These are phyloP conservation scores for Canariomyces notabilis DNA, from an alignment of 2,329 filamentous ascomycete species.

Conservation along the genomic window DNA sequence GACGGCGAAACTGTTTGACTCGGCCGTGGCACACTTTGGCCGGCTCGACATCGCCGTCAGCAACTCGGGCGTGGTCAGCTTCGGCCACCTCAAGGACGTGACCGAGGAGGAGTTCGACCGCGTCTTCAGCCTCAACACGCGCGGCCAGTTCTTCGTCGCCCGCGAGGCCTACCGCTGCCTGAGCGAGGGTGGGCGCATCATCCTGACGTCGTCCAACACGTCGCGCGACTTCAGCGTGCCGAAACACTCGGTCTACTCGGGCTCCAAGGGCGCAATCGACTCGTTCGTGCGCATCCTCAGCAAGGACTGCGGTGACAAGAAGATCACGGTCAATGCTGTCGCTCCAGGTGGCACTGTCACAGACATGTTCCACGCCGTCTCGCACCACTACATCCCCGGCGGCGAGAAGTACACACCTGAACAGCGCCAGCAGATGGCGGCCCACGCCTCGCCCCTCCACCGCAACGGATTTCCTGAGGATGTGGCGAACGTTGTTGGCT, in stretches of 20 bases:
- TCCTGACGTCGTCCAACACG: slow-evolving; percentile 60
- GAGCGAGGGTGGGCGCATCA: slow-evolving; percentile 56
- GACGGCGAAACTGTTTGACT: slow-evolving; percentile 34
- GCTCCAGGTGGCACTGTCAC: too few relatives aligned
- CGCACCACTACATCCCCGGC: too few relatives aligned
- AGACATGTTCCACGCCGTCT: too few relatives aligned
- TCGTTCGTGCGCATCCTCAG: too few relatives aligned
- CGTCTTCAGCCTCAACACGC: slow-evolving; percentile 62
- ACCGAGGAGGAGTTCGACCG: slow-evolving; percentile 66
- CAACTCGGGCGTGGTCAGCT: slow-evolving; percentile 64
- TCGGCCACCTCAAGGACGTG: slow-evolving; percentile 63
- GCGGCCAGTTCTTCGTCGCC: slow-evolving; percentile 67
- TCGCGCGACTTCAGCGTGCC: slow-evolving; percentile 33
- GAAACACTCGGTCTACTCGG: slow-evolving; percentile 34
- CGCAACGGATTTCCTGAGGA: too few relatives aligned
- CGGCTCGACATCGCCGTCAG: slow-evolving; percentile 63
- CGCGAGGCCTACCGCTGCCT: slow-evolving; percentile 65
- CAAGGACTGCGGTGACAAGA: too few relatives aligned
- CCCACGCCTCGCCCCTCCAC: too few relatives aligned
- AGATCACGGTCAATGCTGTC: too few relatives aligned
- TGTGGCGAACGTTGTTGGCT: too few relatives aligned
- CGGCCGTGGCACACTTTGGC: slow-evolving; percentile 53
- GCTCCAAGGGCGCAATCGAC: slow-evolving; percentile 34
- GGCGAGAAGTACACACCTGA: too few relatives aligned
- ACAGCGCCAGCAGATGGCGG: too few relatives aligned